Evolutionary conservation across 1,139 yeast genomes (phyloP).

Genomic region (Sugiyamaella neomexicana): DNA sequence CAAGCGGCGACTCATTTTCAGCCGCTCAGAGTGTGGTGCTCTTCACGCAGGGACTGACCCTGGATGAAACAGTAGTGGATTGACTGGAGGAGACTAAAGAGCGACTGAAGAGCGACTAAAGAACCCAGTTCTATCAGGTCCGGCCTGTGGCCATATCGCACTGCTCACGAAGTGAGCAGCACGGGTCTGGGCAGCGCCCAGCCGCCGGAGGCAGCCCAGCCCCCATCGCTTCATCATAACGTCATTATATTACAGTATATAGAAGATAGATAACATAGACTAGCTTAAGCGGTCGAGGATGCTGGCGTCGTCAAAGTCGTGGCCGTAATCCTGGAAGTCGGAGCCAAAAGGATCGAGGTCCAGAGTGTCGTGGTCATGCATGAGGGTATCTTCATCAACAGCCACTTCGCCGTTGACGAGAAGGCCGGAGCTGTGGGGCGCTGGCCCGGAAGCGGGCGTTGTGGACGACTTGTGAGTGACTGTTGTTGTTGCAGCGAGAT

Average conservation of each 20-base stretch:
- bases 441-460: too few species aligned
- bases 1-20: neutral
- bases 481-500: too few species aligned
- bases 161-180: too few species aligned
- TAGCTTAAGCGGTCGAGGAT: slow-evolving; percentile 18
- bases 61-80: too few species aligned
- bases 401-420: neutral
- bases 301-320: slow-evolving; percentile 18
- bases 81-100: too few species aligned
- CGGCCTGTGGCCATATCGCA: too few species aligned
- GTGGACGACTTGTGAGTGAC: too few species aligned
- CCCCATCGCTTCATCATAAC: neutral
- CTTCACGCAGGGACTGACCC: too few species aligned
- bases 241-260: slow-evolving; percentile 14
- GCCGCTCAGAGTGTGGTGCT: neutral
- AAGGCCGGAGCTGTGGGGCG: neutral
- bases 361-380: slow-evolving; percentile 13
- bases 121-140: too few species aligned
- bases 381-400: slow-evolving; percentile 10
- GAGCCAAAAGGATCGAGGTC: slow-evolving; percentile 20
- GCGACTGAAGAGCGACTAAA: too few species aligned
- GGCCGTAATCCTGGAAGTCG: slow-evolving; percentile 19
- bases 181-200: neutral
- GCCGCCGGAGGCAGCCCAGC: slow-evolving; percentile 4
- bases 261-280: neutral